These are phyloP conservation scores for Dendrobium officinale DNA, from an alignment of 106 monocot species.

Conservation along the genomic window DNA sequence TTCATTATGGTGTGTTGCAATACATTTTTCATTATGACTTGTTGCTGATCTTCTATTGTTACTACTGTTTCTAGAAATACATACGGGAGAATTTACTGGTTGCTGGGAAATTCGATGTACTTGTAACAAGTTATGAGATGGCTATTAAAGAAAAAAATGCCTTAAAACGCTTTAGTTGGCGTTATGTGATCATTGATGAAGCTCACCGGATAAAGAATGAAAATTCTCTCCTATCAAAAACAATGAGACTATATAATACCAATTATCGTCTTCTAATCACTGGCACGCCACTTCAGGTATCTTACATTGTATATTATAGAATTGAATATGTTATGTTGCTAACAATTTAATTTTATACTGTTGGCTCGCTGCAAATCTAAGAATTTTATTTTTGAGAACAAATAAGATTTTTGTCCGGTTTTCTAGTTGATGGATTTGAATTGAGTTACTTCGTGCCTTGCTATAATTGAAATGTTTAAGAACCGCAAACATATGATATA, in stretches of 20 bases:
- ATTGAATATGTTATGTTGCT: neutral
- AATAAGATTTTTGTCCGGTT: neutral
- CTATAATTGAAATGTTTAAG: neutral
- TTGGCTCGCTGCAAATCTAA: neutral
- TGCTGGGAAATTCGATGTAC: slow-evolving; percentile 67
- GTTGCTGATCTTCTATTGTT: neutral
- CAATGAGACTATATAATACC: slow-evolving; percentile 61
- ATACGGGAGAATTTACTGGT: slow-evolving; percentile 57
- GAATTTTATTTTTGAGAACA: neutral
- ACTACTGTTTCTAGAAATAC: slow-evolving; percentile 32
- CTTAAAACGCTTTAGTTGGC: slow-evolving; percentile 64
- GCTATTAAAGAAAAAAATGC: slow-evolving; percentile 64
- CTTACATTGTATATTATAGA: neutral
- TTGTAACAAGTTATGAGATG: slow-evolving; percentile 80
- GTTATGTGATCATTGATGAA: slow-evolving; percentile 72
- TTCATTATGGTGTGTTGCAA: neutral
- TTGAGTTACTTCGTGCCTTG: neutral
- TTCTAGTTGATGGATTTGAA: neutral
- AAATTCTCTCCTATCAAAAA: slow-evolving; percentile 68
- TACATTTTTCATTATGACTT: neutral
- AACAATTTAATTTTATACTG: neutral
- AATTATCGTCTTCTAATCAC: slow-evolving; percentile 75
- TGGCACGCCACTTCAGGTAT: slow-evolving; percentile 72
- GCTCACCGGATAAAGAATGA: slow-evolving; percentile 81
- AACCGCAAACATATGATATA: neutral